Evolutionary conservation across 2,329 filamentous ascomycete genomes (phyloP).

Genomic region (Claviceps digitariae): DNA sequence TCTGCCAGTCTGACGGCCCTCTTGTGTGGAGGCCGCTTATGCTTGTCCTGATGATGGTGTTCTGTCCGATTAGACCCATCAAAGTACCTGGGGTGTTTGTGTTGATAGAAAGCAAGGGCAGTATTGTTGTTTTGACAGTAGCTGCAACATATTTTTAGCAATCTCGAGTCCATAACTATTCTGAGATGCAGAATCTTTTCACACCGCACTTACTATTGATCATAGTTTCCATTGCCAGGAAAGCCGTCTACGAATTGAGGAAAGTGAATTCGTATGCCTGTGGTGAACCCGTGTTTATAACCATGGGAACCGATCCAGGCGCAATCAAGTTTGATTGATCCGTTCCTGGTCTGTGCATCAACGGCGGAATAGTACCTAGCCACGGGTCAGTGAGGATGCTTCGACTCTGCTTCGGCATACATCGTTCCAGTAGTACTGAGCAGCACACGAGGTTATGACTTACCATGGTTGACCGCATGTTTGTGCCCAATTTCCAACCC

Average conservation of each 20-base stretch:
- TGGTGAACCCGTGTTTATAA: background rate
- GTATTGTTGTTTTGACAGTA: slow-evolving; percentile 1
- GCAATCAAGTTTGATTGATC: slow-evolving; percentile 1
- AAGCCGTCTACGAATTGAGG: background rate
- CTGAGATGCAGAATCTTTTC: background rate
- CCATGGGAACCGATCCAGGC: slow-evolving; percentile 1
- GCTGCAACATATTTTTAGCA: background rate
- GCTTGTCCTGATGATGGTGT: background rate
- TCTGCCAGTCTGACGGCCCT: background rate
- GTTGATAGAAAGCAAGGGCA: background rate
- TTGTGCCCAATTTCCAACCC: slow-evolving; percentile 3
- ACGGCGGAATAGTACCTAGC: slow-evolving; percentile 4
- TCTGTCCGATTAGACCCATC: background rate
- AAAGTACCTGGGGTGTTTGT: background rate
- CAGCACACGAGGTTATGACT: background rate
- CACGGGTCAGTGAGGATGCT: background rate
- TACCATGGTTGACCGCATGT: slow-evolving; percentile 1
- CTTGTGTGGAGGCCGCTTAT: background rate
- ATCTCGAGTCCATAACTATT: background rate
- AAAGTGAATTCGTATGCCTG: slow-evolving; percentile 3
- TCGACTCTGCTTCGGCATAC: background rate
- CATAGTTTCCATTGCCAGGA: background rate
- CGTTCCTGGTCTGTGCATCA: background rate
- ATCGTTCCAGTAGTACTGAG: background rate
- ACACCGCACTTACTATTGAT: background rate